Evolutionary conservation across 495 filamentous ascomycete species (phyloP).

Genomic region (Penicillium tannophilum): DNA sequence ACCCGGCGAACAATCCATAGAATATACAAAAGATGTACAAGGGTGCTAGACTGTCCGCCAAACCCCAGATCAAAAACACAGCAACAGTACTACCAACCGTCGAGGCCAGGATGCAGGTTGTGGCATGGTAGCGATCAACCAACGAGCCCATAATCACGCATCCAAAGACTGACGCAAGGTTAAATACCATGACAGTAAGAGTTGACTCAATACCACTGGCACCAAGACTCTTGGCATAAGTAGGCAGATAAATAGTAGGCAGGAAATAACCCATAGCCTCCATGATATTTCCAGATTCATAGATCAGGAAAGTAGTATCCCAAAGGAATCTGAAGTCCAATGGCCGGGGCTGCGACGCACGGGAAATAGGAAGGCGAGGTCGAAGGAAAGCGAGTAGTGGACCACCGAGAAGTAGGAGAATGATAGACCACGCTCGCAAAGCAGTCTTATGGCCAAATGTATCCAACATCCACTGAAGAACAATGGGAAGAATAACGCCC

Average conservation of each 20-base stretch:
- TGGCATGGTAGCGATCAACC: conserved; percentile 57
- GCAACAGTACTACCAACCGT: conserved; percentile 54
- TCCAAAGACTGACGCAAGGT: conserved; percentile 56
- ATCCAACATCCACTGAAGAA: conserved; percentile 52
- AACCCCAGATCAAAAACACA: conserved; percentile 68
- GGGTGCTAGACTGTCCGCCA: conserved; percentile 51
- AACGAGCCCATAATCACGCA: conserved; percentile 58
- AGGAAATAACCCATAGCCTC: conserved; percentile 64
- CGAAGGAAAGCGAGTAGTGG: conserved; percentile 55
- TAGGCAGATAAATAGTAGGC: conserved; percentile 60
- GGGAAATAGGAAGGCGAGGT: conserved; percentile 53
- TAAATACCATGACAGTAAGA: conserved; percentile 52
- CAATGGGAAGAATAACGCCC: conserved; percentile 49
- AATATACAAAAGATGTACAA: conserved; percentile 61
- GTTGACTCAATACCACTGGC: conserved; percentile 37
- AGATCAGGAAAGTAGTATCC: conserved; percentile 48
- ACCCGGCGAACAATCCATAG: conserved; percentile 67
- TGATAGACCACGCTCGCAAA: conserved; percentile 47
- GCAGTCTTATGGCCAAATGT: conserved; percentile 56
- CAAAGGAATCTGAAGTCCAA: conserved; percentile 48
- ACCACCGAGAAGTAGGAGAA: conserved; percentile 45
- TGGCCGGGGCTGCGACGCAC: conserved; percentile 13
- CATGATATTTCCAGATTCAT: conserved; percentile 55
- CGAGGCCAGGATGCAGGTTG: conserved; percentile 56
- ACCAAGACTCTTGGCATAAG: conserved; percentile 52